Percentiles rank a stretch among this genome's conserved stretches.
phyloP scores from a whole-genome alignment of 2,329 filamentous ascomycete species.

The Xylariaceae sp. region DNA sequence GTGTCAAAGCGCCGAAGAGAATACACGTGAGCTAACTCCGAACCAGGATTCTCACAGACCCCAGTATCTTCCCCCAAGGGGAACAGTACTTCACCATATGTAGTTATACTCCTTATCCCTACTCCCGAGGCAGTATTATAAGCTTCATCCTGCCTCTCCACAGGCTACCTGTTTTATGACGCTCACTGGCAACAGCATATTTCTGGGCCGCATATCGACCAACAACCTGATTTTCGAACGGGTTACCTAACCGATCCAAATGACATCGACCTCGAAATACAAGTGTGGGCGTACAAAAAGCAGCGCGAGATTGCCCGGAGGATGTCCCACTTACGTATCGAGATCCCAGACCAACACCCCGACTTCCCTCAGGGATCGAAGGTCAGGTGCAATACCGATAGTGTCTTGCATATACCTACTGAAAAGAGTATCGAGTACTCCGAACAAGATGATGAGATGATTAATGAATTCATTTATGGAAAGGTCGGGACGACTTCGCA shows the following conservation, averaged over 20 bases:
- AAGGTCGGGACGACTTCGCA: constrained; percentile 37
- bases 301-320: constrained; percentile 56
- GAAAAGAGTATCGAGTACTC: too few species aligned
- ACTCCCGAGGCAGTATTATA: constrained; percentile 8
- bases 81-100: constrained; percentile 8
- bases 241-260: constrained; percentile 49
- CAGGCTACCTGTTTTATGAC: neutral
- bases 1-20: neutral
- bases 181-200: constrained; percentile 45
- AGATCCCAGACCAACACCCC: constrained; percentile 40
- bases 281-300: constrained; percentile 61
- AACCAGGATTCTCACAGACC: neutral
- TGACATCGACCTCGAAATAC: constrained; percentile 49
- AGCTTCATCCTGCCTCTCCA: constrained; percentile 1
- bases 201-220: constrained; percentile 34
- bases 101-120: constrained; percentile 6
- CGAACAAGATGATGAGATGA: constrained; percentile 38
- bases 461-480: constrained; percentile 36
- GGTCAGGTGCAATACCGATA: too few species aligned
- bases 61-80: neutral
- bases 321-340: constrained; percentile 45
- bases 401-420: too few species aligned
- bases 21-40: neutral
- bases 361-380: too few species aligned
- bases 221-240: constrained; percentile 49